Base-by-base conservation (phyloP, 805 yeast genomes). In the Saccharomyces kudriavzevii region DNA sequence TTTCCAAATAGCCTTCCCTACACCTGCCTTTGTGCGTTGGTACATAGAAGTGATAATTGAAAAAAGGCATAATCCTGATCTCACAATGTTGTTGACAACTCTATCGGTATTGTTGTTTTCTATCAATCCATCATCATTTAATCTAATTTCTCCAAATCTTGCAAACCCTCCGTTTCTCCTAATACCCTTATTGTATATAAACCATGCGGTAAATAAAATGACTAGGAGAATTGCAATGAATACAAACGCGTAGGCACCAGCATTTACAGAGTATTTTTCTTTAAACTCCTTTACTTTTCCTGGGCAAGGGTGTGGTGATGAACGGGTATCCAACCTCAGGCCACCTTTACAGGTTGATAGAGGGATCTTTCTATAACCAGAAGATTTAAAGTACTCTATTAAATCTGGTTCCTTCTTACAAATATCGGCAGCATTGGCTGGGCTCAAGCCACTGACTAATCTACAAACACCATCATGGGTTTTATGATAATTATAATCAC, bases 281-380 rank as follows among this genome's bases (percentile, higher is more conserved):
- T 70, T 67, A 52, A 81, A 90, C 60, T 89, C 84, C 9, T 71
- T 69, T 56, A 83, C 83, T 62, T 83, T 87, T 1, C 98, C 98
- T 4, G 98, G 97, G 69, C 99, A 94, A 8, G 97, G 80, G 52
- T 73, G 77, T 2, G 86, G 76, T 20, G 73, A 76, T 68, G 83
- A 79, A 3, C 60, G 50, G 3, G 78, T 75, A 64, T 88, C 97
- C 51, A 88, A 77, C 54, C 77, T 75, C 53, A 81, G 70, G 2
- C 98, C 98, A 24, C 89, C 95, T 47, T 73, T 77, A 73, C 99
- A 94, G 0, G 96, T 88, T 11, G 94, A 84, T 53, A 87, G 67
- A 1, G 96, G 94, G 27, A 91, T 79, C 61, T 82, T 83, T 66
- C 99, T 81, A 69, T 94, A 94, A 0, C 98, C 99, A 0, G 98